Conservation (phyloP, 176 grass and related monocot species). For the Aechmea fasciata region DNA sequence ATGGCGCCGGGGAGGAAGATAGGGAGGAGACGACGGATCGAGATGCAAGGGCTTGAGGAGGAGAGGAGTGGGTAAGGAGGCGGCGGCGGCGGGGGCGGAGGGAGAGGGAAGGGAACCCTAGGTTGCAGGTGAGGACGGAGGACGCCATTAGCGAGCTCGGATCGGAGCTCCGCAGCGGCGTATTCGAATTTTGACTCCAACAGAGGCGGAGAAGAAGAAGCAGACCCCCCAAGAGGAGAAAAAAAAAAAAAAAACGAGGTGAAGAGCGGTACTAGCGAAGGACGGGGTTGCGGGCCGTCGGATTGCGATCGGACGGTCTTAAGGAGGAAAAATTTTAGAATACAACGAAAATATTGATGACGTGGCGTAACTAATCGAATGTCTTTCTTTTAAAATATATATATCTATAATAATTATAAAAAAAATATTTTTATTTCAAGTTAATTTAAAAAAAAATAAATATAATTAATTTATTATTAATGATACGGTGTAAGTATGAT, state of each 20-base stretch:
- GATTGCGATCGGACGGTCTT: too few relatives aligned
- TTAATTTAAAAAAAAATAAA: too few relatives aligned
- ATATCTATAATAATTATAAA: too few relatives aligned
- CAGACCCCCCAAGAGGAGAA: neutral
- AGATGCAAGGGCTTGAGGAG: conserved; percentile 5
- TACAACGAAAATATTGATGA: too few relatives aligned
- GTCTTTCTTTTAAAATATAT: too few relatives aligned
- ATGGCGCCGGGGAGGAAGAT: neutral
- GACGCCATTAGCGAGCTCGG: conserved; percentile 37
- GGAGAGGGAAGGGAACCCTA: conserved; percentile 21
- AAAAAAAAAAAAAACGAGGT: neutral
- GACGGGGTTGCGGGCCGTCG: too few relatives aligned
- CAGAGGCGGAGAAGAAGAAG: neutral
- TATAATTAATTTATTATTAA: too few relatives aligned
- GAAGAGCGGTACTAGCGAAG: too few relatives aligned
- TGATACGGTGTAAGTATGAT: too few relatives aligned
- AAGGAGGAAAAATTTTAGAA: too few relatives aligned
- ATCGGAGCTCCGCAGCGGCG: conserved; percentile 1
- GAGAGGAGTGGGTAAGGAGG: neutral
- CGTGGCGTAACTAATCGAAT: too few relatives aligned
- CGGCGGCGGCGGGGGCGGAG: conserved; percentile 22
- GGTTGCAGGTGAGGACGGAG: conserved; percentile 31
- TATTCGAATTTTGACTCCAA: neutral
- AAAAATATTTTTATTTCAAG: too few relatives aligned
- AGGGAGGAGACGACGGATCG: neutral